Evolutionary conservation across 345 rosid species (phyloP).

Genomic region (Gossypium turneri): DNA sequence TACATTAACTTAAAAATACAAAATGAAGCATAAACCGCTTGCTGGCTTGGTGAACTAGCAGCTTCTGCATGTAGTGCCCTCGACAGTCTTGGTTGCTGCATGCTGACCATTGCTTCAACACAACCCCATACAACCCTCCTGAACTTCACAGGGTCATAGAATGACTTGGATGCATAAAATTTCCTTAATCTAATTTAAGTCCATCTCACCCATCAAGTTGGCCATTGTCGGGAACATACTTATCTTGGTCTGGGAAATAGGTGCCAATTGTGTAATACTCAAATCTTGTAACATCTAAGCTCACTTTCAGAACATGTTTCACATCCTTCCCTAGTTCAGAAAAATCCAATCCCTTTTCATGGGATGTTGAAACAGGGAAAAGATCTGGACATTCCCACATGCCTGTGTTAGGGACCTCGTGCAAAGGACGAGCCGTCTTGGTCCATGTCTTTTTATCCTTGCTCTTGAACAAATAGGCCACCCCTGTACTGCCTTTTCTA

Average conservation of each 20-base stretch:
- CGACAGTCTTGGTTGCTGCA: too few relatives aligned
- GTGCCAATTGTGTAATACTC: constrained; percentile 71
- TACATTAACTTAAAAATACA: too few relatives aligned
- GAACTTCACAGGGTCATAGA: constrained; percentile 49
- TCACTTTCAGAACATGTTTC: constrained; percentile 66
- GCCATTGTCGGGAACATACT: constrained; percentile 45
- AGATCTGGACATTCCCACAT: constrained; percentile 95
- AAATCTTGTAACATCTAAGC: constrained; percentile 61
- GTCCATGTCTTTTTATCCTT: constrained; percentile 57
- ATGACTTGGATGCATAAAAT: constrained; percentile 84
- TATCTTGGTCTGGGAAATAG: constrained; percentile 35
- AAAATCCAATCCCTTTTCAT: constrained; percentile 44
- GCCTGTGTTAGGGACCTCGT: constrained; percentile 40
- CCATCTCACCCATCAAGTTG: constrained; percentile 68
- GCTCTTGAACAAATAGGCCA: constrained; percentile 59
- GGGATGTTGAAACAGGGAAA: constrained; percentile 42
- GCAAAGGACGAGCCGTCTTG: constrained; percentile 60
- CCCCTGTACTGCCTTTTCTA: constrained; percentile 40
- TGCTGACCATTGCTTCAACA: too few relatives aligned
- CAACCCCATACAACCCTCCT: constrained; percentile 76
- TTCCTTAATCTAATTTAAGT: constrained; percentile 71
- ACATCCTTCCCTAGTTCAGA: constrained; percentile 17
- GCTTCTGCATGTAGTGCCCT: too few relatives aligned
- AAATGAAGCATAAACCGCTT: too few relatives aligned
- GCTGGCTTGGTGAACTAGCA: too few relatives aligned